Base-by-base conservation (phyloP, 1,284 basidiomycete species). In the Entoloma clypeatum region DNA sequence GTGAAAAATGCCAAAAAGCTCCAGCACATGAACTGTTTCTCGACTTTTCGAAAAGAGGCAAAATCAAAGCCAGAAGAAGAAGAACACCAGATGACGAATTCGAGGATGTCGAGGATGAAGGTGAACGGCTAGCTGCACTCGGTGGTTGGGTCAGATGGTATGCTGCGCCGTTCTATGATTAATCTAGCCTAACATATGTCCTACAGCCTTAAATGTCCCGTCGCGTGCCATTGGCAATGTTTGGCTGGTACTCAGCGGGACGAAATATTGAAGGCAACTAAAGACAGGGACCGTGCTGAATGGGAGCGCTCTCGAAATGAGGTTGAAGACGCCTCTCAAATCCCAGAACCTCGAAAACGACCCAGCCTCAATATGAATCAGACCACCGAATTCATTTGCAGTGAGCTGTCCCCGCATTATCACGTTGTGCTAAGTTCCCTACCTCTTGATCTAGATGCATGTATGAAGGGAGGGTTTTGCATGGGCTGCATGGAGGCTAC, bases 101-200 rank as follows among this genome's bases (percentile, higher is more conserved):
- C 36, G 67, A 72, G 41, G 69, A 72, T 17, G 73, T 77, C 3
- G 75, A 74, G n/a, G 73, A 76, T 17, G 74, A 77, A 18, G 74
- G 79, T 32, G 77, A 80, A 39, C 65, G 67, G 33, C 62, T 79
- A 5, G 62, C 58, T n/a, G 59, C 58, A 4, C 64, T 87, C 29
- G 86, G 86, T 16, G 91, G 91, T 18, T 94, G 91, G 91, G 78
- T 92, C 44, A 75, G 81, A 66, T 93, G 90, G 86, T 87, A 58
- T 42, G 75, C 57, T n/a, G n/a, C 27, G 45, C 8, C 14, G 23
- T 16, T 16, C 25, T 33, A 10, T 32, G 23, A 33, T 16, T 38
- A 3, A 44, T 49, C 36, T 34, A 5, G 25, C 18, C 39, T 3
- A 10, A 28, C 28, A 25, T 17, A 33, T 44, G 25, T n/a, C n/a